Conservation (phyloP, 768 basidiomycete genomes). For the Cubamyces lactineus region DNA sequence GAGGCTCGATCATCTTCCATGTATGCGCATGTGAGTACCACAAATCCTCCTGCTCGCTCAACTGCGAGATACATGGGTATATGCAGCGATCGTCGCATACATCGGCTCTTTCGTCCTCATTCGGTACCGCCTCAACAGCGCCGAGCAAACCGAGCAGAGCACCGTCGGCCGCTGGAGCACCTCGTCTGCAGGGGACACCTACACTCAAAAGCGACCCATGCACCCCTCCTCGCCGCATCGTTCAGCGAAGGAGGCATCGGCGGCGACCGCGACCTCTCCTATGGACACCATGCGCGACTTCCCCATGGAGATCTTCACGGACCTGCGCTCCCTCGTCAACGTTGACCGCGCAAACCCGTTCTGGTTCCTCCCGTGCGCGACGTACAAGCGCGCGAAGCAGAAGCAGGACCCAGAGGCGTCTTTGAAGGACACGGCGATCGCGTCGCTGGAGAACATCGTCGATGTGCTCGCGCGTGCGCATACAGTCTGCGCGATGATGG, state of each 20-base stretch:
- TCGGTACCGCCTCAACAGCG: constrained; percentile 56
- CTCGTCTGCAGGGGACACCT: neutral
- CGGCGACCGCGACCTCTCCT: constrained; percentile 5
- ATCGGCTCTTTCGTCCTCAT: constrained; percentile 59
- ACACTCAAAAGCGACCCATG: constrained; percentile 3
- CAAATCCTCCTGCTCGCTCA: too few relatives aligned
- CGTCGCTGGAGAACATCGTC: constrained; percentile 25
- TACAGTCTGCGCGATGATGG: constrained; percentile 26
- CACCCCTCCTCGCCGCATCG: constrained; percentile 4
- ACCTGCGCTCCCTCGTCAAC: constrained; percentile 27
- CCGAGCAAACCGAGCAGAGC: constrained; percentile 34
- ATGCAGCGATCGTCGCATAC: constrained; percentile 50
- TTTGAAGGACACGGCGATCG: constrained; percentile 1
- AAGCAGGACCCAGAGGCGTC: constrained; percentile 13
- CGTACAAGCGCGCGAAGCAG: neutral
- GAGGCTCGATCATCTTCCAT: constrained; percentile 41
- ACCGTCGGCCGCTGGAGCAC: neutral
- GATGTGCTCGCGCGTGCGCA: constrained; percentile 28
- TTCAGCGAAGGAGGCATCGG: constrained; percentile 4
- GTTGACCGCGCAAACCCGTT: constrained; percentile 27
- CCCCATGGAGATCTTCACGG: constrained; percentile 18
- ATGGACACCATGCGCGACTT: constrained; percentile 22
- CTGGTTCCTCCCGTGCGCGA: constrained; percentile 12
- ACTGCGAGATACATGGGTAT: neutral
- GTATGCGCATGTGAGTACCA: constrained; percentile 49